A percentile compares a stretch with the other conserved stretches of the same genome.
These are phyloP conservation scores for Ophiostoma piceae DNA, from an alignment of 2,329 filamentous ascomycete species.

Conservation along the genomic window DNA sequence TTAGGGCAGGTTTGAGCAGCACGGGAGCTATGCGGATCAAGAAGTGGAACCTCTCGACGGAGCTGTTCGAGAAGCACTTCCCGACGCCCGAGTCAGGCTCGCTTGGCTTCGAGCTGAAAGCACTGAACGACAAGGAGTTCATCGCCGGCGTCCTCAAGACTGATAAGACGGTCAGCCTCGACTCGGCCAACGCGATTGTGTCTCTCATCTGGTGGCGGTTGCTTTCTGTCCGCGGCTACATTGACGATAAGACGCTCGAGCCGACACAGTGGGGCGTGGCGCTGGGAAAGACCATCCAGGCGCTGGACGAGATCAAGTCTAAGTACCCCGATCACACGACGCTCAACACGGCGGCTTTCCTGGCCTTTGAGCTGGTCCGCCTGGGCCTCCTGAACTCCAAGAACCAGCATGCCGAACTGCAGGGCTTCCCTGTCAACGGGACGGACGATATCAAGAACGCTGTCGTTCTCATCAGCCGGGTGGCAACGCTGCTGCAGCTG, in stretches of 20 bases:
- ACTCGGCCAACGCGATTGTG: constrained; percentile 58
- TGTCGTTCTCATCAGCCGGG: constrained; percentile 77
- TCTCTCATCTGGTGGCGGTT: constrained; percentile 81
- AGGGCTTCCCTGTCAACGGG: constrained; percentile 52
- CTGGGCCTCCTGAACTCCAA: constrained; percentile 71
- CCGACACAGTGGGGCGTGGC: constrained; percentile 81
- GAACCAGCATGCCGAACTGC: constrained; percentile 50
- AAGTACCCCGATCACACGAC: constrained; percentile 41
- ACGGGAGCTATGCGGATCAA: constrained; percentile 41
- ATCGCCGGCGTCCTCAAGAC: constrained; percentile 51
- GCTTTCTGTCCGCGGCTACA: constrained; percentile 80
- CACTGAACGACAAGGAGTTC: constrained; percentile 66
- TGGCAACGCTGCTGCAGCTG: constrained; percentile 76
- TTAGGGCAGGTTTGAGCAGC: constrained; percentile 54
- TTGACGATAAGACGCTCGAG: constrained; percentile 65
- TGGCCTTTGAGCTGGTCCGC: constrained; percentile 80
- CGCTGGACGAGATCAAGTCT: constrained; percentile 47
- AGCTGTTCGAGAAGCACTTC: constrained; percentile 46
- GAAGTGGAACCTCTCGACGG: constrained; percentile 69
- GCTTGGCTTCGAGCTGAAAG: constrained; percentile 57
- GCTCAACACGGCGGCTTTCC: constrained; percentile 70
- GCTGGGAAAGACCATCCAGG: constrained; percentile 62
- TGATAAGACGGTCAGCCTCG: constrained; percentile 53
- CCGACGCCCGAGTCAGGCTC: constrained; percentile 40
- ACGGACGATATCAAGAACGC: constrained; percentile 69